Evolutionary conservation across 2,329 filamentous ascomycete genomes (phyloP).

Genomic region (Seiridium cupressi): DNA sequence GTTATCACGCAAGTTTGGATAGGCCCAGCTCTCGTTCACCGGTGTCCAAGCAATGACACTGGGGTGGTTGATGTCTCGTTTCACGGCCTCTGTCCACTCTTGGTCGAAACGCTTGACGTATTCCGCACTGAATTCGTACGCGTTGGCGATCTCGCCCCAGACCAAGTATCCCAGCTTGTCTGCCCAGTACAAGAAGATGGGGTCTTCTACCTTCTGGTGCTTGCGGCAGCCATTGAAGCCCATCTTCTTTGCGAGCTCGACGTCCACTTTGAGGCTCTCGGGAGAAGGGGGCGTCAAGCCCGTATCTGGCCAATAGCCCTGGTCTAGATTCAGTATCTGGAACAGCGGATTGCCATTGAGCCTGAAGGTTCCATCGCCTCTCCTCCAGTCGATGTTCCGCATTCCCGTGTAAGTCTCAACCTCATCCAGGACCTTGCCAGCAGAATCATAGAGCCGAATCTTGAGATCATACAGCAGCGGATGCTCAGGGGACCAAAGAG

Average conservation of each 20-base stretch:
- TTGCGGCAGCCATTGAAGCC: constrained; percentile 65
- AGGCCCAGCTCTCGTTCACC: constrained; percentile 64
- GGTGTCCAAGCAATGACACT: constrained; percentile 66
- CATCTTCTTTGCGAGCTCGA: constrained; percentile 56
- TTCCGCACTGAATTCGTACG: constrained; percentile 58
- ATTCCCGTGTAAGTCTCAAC: constrained; percentile 61
- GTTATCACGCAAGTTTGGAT: constrained; percentile 54
- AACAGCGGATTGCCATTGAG: constrained; percentile 59
- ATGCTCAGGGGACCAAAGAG: constrained; percentile 60
- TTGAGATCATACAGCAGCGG: constrained; percentile 55
- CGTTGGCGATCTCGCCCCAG: constrained; percentile 65
- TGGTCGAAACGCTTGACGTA: constrained; percentile 60
- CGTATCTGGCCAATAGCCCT: constrained; percentile 63
- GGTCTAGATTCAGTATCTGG: constrained; percentile 58
- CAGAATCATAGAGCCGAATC: constrained; percentile 48
- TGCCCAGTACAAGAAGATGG: constrained; percentile 60
- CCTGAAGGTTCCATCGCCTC: constrained; percentile 56
- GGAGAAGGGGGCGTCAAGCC: constrained; percentile 56
- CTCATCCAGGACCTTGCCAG: constrained; percentile 46
- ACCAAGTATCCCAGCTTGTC: constrained; percentile 60
- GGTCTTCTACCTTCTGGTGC: constrained; percentile 64
- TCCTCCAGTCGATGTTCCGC: constrained; percentile 58
- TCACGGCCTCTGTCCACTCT: constrained; percentile 64
- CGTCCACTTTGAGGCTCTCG: constrained; percentile 46
- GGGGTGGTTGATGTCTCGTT: constrained; percentile 64